A percentile compares a stretch with the other conserved stretches of the same genome.
phyloP scores from a whole-genome alignment of 192 early-diverging fungal genomes.

The Gryganskiella cystojenkinii region DNA sequence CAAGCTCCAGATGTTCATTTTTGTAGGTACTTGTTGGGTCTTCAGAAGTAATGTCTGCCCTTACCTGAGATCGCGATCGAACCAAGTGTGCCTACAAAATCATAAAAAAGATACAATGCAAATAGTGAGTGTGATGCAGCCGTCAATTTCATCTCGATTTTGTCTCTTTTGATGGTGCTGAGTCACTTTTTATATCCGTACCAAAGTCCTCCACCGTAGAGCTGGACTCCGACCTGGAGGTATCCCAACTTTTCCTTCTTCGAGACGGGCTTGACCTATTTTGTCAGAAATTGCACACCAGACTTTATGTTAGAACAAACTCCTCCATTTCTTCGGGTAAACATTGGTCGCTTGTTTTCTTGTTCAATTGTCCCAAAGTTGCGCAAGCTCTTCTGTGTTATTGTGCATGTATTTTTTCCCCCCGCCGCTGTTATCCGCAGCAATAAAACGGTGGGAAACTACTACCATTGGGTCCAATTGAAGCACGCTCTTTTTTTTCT shows the following conservation, averaged over 20 bases:
- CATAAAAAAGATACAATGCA: background rate
- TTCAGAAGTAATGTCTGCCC: background rate
- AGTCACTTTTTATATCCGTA: background rate
- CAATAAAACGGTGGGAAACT: too few relatives aligned
- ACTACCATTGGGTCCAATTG: background rate
- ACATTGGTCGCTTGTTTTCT: too few relatives aligned
- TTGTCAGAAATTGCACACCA: background rate
- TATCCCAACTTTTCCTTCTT: constrained; percentile 90
- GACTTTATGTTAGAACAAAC: background rate
- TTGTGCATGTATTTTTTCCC: too few relatives aligned
- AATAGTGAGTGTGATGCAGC: background rate
- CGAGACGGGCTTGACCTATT: constrained; percentile 91
- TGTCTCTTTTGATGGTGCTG: too few relatives aligned
- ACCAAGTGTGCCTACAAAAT: constrained; percentile 91
- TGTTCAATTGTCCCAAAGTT: too few relatives aligned
- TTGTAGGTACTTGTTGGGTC: background rate
- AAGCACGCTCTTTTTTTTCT: constrained; percentile 2
- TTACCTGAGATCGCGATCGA: constrained; percentile 94
- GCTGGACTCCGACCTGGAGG: constrained; percentile 90
- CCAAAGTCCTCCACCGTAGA: constrained; percentile 98
- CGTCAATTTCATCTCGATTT: background rate
- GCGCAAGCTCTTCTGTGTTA: too few relatives aligned
- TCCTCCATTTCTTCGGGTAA: background rate
- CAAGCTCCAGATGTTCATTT: too few relatives aligned
- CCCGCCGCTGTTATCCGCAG: too few relatives aligned